Evolutionary conservation across 768 basidiomycete genomes (phyloP).

Genomic region (Paxillus rubicundulus): DNA sequence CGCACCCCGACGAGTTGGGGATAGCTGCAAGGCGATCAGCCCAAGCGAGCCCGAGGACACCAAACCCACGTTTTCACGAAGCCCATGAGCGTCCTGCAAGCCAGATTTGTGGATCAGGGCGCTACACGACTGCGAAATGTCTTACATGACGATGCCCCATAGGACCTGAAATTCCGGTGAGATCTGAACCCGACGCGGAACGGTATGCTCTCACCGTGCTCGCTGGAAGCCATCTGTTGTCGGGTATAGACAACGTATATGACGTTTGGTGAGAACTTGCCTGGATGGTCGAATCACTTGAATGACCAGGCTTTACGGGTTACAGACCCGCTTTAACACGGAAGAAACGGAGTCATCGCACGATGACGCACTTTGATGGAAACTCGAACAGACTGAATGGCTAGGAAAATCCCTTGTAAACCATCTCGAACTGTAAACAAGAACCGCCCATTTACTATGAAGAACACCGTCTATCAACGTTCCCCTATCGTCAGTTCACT

Average conservation of each 20-base stretch:
- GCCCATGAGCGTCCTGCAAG: conserved; percentile 58
- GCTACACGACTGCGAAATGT: neutral
- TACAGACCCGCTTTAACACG: neutral
- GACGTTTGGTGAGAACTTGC: conserved; percentile 26
- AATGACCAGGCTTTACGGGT: conserved; percentile 33
- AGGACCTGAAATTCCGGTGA: conserved; percentile 37
- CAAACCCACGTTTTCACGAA: conserved; percentile 54
- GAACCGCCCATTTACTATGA: conserved; percentile 46
- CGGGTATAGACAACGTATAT: neutral
- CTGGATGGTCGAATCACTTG: conserved; percentile 61
- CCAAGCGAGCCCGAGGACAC: neutral
- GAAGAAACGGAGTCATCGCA: neutral
- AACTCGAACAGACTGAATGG: conserved; percentile 51
- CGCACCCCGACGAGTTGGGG: conserved; percentile 56
- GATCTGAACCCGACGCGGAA: neutral
- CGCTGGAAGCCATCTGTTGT: conserved; percentile 54
- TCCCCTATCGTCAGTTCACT: neutral
- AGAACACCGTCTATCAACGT: conserved; percentile 58
- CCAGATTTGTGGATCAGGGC: neutral
- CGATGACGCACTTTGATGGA: conserved; percentile 54
- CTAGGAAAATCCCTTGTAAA: conserved; percentile 25
- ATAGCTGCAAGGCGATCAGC: conserved; percentile 40
- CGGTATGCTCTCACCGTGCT: conserved; percentile 44
- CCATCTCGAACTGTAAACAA: neutral
- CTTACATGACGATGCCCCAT: conserved; percentile 64